Base-by-base conservation (phyloP, 2,329 filamentous ascomycete species). In the Xylariaceae sp. region DNA sequence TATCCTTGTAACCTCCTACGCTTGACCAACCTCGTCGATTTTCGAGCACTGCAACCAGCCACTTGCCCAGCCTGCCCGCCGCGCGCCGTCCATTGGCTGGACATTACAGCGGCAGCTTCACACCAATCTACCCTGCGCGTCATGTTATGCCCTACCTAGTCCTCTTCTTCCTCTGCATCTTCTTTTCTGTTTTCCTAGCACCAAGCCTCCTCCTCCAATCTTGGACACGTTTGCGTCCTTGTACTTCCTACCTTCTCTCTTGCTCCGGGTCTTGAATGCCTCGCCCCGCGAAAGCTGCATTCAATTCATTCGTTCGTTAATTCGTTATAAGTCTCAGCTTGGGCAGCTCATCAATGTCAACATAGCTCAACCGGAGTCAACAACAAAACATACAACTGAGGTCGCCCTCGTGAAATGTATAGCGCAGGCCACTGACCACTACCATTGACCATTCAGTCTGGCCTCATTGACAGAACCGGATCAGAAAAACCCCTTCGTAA, bases 21-120 rank as follows among this genome's bases (percentile, higher is more conserved):
- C 53, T 57, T 57, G 48, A 52, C 57, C 57, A 59, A 52, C 57
- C 57, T 45, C 57, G 53, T 55, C 47, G 5, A 52, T 57, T 59
- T 59, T 49, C 15, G 13, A 29, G 16, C 41, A 39, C 49, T 18
- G 40, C 21, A 27, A 57, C 54, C 57, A 57, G 54, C 57, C 57
- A 59, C 42, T 47, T 33, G 27, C 50, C 43, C 50, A 46, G 42
- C 42, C 50, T 20, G 30, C 27, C 33, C 13, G 32, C 30, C n/a
- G 23, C 32, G 20, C 49, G 10, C 15, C 33, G 3, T 46, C 49
- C 16, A 59, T 59, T 59, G 56, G 56, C 53, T 52, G 44, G 45
- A n/a, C 42, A 50, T 27, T 32, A 30, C 50, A 50, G 27, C 39
- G 3, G 46, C 41, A 55, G 55, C 53, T 53, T 47, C 55, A 53